Conservation (phyloP, 2,329 filamentous ascomycete species). For the Ophiostoma perfectum region DNA sequence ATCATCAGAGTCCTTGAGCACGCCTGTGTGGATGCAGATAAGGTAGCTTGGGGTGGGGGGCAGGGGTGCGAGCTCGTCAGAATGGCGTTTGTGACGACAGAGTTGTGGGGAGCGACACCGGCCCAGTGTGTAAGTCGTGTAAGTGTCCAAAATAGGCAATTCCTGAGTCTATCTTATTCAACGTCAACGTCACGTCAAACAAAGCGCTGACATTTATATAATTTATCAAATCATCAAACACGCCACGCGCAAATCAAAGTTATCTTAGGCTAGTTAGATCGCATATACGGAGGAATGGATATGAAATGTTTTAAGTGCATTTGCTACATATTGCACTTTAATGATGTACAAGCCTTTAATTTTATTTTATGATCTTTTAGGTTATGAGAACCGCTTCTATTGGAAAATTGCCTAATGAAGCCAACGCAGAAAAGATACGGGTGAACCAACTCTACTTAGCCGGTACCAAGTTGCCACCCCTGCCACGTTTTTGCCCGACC, state of each 20-base stretch:
- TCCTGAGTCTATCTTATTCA: not conserved
- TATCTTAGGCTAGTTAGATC: too few species aligned
- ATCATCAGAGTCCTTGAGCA: constrained; percentile 8
- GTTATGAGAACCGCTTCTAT: too few species aligned
- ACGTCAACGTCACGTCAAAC: too few species aligned
- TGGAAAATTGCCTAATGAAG: too few species aligned
- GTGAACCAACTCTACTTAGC: too few species aligned
- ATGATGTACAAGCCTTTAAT: not conserved
- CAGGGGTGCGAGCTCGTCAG: constrained; percentile 8
- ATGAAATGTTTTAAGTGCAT: too few species aligned
- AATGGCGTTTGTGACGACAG: constrained; percentile 13
- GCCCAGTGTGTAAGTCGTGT: constrained; percentile 1
- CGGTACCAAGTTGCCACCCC: not conserved
- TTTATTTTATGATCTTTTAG: not conserved
- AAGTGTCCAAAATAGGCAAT: constrained; percentile 6
- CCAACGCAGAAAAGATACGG: too few species aligned
- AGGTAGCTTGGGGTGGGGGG: not conserved
- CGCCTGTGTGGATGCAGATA: constrained; percentile 2
- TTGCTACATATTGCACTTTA: not conserved
- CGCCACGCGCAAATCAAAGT: too few species aligned
- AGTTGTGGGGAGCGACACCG: constrained; percentile 1
- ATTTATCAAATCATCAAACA: too few species aligned
- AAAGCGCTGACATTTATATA: too few species aligned
- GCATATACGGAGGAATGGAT: too few species aligned
- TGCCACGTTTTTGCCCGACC: not conserved